Evolutionary conservation across 2,329 filamentous ascomycete genomes (phyloP), one percentile per base, ranked within the genome.

Genomic region (Cordyceps tenuipes): DNA sequence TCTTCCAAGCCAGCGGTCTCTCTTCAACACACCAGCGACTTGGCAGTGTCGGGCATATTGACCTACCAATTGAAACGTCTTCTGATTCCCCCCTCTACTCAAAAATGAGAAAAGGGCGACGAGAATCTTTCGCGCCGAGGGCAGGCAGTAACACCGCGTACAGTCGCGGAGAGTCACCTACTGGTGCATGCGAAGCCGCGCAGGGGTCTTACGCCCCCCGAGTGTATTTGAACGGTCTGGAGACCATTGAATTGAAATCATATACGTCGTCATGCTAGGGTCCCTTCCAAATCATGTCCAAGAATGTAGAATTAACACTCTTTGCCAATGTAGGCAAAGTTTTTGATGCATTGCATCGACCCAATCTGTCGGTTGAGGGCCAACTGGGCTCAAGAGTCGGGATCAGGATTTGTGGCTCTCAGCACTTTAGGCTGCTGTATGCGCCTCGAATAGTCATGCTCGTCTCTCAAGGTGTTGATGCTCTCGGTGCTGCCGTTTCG

Each of bases 401-500:
- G 81, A 65, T 87, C 83, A 3, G 84, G 83, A 66, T 87, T 87
- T 34, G 77, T 83, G 9, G 83, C 83, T 64, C 84, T 77, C n/a
- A 87, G 75, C 8, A 86, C 82, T 66, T 80, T 75, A 10, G 79
- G 77, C 48, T 78, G 73, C 54, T 80, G 80, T 15, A 87, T 83
- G 64, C 78, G 76, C 63, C 84, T 76, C 44, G 84, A 86, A 67
- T 87, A 87, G 64, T 87, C 84, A 61, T 84, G 82, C 63, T 87
- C 82, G 67, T 87, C 84, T 60, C 81, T 81, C 5, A 87, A 72
- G 1, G 84, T 86, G 64, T 82, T 82, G 67, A 87, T 73, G 67
- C 83, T 87, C 68, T 87, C 84, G 62, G 79, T 79, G 65, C 83
- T 86, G 68, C 80, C 81, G 13, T 79, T 84, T 29, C 80, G 76